phyloP scores from a whole-genome alignment of 768 basidiomycete species.

The Gloeostereum incarnatum region DNA sequence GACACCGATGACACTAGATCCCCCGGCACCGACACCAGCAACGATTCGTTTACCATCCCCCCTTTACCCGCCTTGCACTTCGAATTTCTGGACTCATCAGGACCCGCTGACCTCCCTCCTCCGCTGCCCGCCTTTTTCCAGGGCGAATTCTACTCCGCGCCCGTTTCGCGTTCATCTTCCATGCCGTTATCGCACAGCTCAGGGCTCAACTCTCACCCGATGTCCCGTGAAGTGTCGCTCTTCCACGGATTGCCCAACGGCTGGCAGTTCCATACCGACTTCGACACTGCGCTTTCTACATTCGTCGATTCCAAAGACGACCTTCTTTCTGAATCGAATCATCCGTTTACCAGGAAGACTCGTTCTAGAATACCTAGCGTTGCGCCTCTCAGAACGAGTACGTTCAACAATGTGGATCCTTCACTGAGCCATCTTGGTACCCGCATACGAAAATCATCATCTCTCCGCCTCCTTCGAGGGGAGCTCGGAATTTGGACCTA shows the following conservation, averaged over 20 bases:
- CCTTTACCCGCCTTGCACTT: background rate
- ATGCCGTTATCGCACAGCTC: background rate
- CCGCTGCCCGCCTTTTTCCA: background rate
- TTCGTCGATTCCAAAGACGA: background rate
- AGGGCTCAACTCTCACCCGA: slow-evolving; percentile 17
- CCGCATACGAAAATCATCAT: too few relatives aligned
- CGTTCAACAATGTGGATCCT: slow-evolving; percentile 8
- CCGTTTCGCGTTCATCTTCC: slow-evolving; percentile 1
- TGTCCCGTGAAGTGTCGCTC: slow-evolving; percentile 38
- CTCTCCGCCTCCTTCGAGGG: too few relatives aligned
- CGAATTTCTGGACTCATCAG: background rate
- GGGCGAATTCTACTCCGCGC: background rate
- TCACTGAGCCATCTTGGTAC: too few relatives aligned
- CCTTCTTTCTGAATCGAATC: too few relatives aligned
- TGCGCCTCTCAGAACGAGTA: slow-evolving; percentile 6
- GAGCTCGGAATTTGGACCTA: too few relatives aligned
- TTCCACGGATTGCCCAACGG: slow-evolving; percentile 38
- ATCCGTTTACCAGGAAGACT: too few relatives aligned
- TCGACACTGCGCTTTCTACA: background rate
- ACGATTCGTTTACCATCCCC: background rate
- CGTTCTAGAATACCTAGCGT: too few relatives aligned
- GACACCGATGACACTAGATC: too few relatives aligned
- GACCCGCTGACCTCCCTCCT: too few relatives aligned
- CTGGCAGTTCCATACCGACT: slow-evolving; percentile 21
- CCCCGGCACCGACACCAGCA: too few relatives aligned